Conservation (phyloP, 768 basidiomycete species). For the Lyophyllum semitale region DNA sequence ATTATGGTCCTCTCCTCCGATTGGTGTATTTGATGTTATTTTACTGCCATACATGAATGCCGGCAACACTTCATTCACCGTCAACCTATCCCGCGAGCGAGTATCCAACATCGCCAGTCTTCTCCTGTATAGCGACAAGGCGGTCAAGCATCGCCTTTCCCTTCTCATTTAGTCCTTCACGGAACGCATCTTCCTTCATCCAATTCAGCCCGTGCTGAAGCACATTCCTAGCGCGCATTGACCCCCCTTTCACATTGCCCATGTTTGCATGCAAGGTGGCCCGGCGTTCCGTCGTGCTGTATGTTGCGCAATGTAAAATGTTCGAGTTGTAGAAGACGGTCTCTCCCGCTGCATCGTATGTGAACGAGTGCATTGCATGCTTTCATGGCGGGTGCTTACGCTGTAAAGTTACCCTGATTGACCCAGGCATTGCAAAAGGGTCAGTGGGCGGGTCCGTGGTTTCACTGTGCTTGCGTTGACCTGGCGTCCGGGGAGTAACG, state of each 20-base stretch:
- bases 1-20: too few species aligned
- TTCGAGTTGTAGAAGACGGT: slow-evolving; percentile 83
- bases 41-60: too few species aligned
- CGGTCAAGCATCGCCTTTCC: slow-evolving; percentile 60
- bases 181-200: slow-evolving; percentile 62
- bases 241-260: slow-evolving; percentile 63
- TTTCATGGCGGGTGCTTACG: slow-evolving; percentile 35
- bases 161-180: slow-evolving; percentile 41
- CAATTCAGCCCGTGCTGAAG: slow-evolving; percentile 74
- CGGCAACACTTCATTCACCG: neutral
- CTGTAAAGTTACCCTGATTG: slow-evolving; percentile 53
- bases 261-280: slow-evolving; percentile 74
- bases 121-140: slow-evolving; percentile 53
- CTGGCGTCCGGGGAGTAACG: slow-evolving; percentile 51
- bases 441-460: slow-evolving; percentile 51
- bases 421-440: slow-evolving; percentile 73
- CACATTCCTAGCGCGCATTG: slow-evolving; percentile 66
- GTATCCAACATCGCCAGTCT: slow-evolving; percentile 49
- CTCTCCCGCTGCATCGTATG: slow-evolving; percentile 54
- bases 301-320: slow-evolving; percentile 74
- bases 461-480: slow-evolving; percentile 58
- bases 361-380: neutral
- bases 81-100: slow-evolving; percentile 39
- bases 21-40: too few species aligned
- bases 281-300: slow-evolving; percentile 48